Evolutionary conservation across 78 protist genomes (phyloP), one percentile per base, ranked within the genome.

Genomic region (Anaeramoeba flamelloides): DNA sequence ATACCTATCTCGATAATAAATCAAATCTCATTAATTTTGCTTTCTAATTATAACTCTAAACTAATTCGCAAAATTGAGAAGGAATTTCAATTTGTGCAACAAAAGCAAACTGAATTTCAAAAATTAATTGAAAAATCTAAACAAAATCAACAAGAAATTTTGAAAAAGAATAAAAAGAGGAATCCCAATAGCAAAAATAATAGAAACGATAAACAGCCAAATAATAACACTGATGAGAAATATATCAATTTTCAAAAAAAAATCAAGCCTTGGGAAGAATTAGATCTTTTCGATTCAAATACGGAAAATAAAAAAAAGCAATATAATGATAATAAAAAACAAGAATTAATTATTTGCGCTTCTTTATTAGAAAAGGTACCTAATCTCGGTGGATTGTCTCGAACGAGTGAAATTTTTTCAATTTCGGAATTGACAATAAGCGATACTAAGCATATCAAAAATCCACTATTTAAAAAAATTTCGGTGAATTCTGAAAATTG

Each of bases 361-460:
- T 40, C 78, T 22, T 17, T 76, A 22, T 39, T 76, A 76, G 77
- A 8, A 26, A 8, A 17, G 17, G 17, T 17, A 76, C 78, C 78
- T 22, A 76, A 76, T 76, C 39, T 76, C 17, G 78, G 77, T 8
- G 78, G 78, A 76, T 76, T 76, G 17, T 22, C 78, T 22, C 8
- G 78, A 39, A 76, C 78, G 17, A 22, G 78, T 17, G 78, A 76
- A 76, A 76, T 76, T 22, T 76, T 76, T 17, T 22, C 8, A 8
- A 17, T 17, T 76, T 8, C 8, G 17, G 17, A 26, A 17, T 17
- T 76, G 17, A 39, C 41, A 40, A 39, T 76, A 76, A 76, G 17
- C 17, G 39, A 76, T 40, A 76, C 17, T 8, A 8, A 76, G 17
- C 32, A 26, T 76, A 53, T 17, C 17, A 76, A 76, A 76, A 17